Conservation (phyloP, 192 early-diverging fungal species). For the Entomortierella lignicola region DNA sequence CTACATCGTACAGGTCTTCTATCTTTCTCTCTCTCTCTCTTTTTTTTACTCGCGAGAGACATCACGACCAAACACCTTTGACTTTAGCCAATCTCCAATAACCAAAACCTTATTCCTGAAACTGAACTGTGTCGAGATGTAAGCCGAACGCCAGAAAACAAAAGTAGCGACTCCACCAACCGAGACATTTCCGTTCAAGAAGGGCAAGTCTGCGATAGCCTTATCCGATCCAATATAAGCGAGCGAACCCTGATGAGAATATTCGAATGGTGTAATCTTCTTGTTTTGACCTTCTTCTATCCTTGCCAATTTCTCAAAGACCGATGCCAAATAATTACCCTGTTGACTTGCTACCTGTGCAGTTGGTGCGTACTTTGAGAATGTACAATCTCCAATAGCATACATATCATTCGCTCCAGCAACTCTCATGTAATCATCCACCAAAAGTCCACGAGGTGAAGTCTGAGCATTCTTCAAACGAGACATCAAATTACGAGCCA, state of each 20-base stretch:
- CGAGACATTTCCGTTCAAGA: constrained; percentile 73
- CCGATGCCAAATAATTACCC: constrained; percentile 83
- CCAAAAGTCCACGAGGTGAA: constrained; percentile 72
- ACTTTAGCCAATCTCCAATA: constrained; percentile 92
- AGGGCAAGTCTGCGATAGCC: constrained; percentile 94
- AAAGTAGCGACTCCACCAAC: constrained; percentile 77
- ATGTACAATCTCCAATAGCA: constrained; percentile 79
- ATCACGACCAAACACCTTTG: constrained; percentile 91
- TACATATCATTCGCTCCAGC: constrained; percentile 72
- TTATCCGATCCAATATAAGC: constrained; percentile 95
- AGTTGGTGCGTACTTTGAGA: constrained; percentile 84
- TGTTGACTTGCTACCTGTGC: constrained; percentile 92
- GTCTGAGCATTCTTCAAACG: constrained; percentile 70
- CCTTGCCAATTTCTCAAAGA: constrained; percentile 73
- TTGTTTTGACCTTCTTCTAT: constrained; percentile 54
- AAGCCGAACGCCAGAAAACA: constrained; percentile 83
- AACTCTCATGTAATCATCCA: constrained; percentile 79
- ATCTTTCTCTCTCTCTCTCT: background rate
- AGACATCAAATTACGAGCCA: constrained; percentile 74
- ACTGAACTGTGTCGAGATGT: constrained; percentile 85
- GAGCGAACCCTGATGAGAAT: constrained; percentile 87
- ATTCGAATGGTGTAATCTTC: constrained; percentile 78
- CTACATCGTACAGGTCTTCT: no score
- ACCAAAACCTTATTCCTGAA: constrained; percentile 87
- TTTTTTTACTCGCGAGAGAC: constrained; percentile 85